Conservation (phyloP, 2,329 filamentous ascomycete genomes). For the Cercospora canescens region DNA sequence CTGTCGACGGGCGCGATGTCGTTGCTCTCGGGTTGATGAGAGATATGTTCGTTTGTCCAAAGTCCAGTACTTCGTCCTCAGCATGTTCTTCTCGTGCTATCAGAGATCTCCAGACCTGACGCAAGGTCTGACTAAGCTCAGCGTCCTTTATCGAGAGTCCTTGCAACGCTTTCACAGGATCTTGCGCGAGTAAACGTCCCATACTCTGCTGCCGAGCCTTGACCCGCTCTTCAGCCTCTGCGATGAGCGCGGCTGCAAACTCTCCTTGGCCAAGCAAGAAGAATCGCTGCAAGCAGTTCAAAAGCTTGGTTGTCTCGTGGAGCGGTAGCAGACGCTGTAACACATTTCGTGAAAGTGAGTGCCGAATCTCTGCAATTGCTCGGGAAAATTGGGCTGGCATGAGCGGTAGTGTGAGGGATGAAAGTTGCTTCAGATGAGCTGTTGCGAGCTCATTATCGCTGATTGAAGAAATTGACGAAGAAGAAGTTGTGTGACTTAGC, state of each 20-base stretch:
- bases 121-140: constrained; percentile 75
- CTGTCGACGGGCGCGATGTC: constrained; percentile 40
- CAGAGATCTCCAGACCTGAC: constrained; percentile 76
- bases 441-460: constrained; percentile 62
- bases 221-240: constrained; percentile 79
- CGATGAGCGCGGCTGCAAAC: constrained; percentile 83
- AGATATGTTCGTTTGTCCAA: constrained; percentile 74
- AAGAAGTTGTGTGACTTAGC: constrained; percentile 15
- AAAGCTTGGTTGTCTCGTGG: constrained; percentile 71
- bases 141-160: constrained; percentile 78
- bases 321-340: constrained; percentile 80
- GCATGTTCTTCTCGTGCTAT: constrained; percentile 76
- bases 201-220: constrained; percentile 68
- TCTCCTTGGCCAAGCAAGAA: constrained; percentile 86
- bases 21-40: constrained; percentile 60
- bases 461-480: background rate
- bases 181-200: constrained; percentile 53
- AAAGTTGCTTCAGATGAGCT: constrained; percentile 68
- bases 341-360: constrained; percentile 79
- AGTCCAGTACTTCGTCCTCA: constrained; percentile 73
- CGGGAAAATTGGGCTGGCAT: constrained; percentile 68
- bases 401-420: constrained; percentile 71
- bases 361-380: constrained; percentile 72
- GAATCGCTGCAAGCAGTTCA: constrained; percentile 79
- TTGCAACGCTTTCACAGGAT: constrained; percentile 54